Percentiles rank a stretch among this genome's conserved stretches.
Conservation (phyloP, 1,139 yeast species). For the Debaryomyces coudertii region DNA sequence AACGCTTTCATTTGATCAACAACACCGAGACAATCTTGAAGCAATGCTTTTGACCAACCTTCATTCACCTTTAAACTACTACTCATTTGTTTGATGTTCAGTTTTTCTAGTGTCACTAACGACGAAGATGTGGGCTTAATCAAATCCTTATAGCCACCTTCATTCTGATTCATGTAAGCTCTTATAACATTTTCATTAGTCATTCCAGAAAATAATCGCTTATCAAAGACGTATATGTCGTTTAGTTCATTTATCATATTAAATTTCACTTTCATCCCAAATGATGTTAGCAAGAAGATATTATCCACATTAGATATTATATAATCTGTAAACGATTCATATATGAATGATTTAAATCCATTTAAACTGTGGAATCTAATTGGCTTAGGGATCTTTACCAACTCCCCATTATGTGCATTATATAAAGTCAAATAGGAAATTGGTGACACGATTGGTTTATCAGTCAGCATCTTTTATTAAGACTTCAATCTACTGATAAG, state of each 20-base stretch:
- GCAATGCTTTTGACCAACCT: conserved; percentile 32
- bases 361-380: conserved; percentile 45
- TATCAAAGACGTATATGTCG: conserved; percentile 64
- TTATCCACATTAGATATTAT: conserved; percentile 43
- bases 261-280: conserved; percentile 63
- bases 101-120: conserved; percentile 10
- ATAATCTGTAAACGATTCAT: conserved; percentile 33
- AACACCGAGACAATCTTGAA: conserved; percentile 23
- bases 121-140: conserved; percentile 16
- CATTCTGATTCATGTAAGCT: conserved; percentile 19
- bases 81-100: conserved; percentile 24
- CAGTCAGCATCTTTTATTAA: conserved; percentile 6
- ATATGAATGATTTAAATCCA: conserved; percentile 45
- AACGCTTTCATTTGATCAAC: conserved; percentile 26
- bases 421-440: conserved; percentile 36
- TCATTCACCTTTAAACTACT: conserved; percentile 28
- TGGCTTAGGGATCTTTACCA: conserved; percentile 44
- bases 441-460: conserved; percentile 12
- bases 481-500: conserved; percentile 5
- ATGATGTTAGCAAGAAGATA: conserved; percentile 63
- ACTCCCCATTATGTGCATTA: conserved; percentile 45
- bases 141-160: conserved; percentile 14
- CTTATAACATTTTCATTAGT: conserved; percentile 14
- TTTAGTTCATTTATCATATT: conserved; percentile 47
- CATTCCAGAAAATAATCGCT: conserved; percentile 45